Evolutionary conservation across 2,329 filamentous ascomycete species (phyloP).

Genomic region (Geoglossum cookeanum): DNA sequence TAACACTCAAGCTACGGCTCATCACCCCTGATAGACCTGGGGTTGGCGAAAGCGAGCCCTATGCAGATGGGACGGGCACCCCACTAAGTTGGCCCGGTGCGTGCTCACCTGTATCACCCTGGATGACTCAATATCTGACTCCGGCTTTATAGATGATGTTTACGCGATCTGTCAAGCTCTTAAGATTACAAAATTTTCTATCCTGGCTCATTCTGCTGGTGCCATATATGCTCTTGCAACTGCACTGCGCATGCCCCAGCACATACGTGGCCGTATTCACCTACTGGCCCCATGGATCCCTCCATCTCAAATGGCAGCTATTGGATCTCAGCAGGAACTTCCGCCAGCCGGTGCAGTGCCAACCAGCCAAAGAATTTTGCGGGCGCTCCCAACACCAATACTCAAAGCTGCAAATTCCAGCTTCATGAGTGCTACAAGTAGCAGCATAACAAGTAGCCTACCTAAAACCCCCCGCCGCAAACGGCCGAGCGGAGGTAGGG

Average conservation of each 20-base stretch:
- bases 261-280: slow-evolving; percentile 86
- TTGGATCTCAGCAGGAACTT: slow-evolving; percentile 52
- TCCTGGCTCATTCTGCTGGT: slow-evolving; percentile 87
- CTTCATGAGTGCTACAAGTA: slow-evolving; percentile 84
- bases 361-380: slow-evolving; percentile 75
- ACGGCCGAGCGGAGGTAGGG: slow-evolving; percentile 30
- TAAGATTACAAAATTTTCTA: slow-evolving; percentile 88
- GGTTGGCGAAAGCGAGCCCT: slow-evolving; percentile 77
- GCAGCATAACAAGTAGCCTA: slow-evolving; percentile 60
- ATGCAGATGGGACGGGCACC: slow-evolving; percentile 62
- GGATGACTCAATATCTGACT: slow-evolving; percentile 13
- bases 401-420: slow-evolving; percentile 88
- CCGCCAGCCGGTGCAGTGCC: slow-evolving; percentile 75
- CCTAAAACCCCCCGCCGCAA: slow-evolving; percentile 48
- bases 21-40: slow-evolving; percentile 91
- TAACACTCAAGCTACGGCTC: slow-evolving; percentile 70
- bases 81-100: slow-evolving; percentile 86
- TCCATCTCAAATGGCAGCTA: slow-evolving; percentile 66
- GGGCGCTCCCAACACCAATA: slow-evolving; percentile 74
- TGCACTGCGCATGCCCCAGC: slow-evolving; percentile 84
- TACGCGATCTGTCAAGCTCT: slow-evolving; percentile 82
- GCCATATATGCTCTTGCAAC: slow-evolving; percentile 97
- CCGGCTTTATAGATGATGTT: slow-evolving; percentile 43
- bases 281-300: slow-evolving; percentile 94
- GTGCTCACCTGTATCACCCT: slow-evolving; percentile 15